Conservation (phyloP, 352 stramenopile genomes). For the Phytophthora hibernalis region DNA sequence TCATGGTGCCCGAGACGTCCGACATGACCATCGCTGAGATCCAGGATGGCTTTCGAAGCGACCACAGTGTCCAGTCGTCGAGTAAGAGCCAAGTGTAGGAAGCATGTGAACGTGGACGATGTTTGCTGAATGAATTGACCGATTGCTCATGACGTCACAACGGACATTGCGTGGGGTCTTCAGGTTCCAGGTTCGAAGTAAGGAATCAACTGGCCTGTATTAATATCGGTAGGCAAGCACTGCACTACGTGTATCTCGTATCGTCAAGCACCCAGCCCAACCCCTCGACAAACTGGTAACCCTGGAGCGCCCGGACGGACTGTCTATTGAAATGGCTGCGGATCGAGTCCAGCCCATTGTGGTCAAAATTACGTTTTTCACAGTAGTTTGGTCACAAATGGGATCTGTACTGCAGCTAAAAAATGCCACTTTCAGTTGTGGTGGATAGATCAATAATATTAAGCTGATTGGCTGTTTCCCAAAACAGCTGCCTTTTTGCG, state of each 20-base stretch:
- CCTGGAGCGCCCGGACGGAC: neutral
- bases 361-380: too few relatives aligned
- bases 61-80: conserved; percentile 11
- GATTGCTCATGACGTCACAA: conserved; percentile 8
- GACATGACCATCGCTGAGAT: conserved; percentile 72
- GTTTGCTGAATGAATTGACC: neutral
- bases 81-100: conserved; percentile 30
- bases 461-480: too few relatives aligned
- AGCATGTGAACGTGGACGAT: conserved; percentile 2
- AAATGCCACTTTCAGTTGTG: too few relatives aligned
- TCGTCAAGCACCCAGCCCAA: neutral
- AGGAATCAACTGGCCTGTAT: too few relatives aligned
- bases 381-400: too few relatives aligned
- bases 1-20: conserved; percentile 70
- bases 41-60: conserved; percentile 49
- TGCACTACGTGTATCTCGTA: too few relatives aligned
- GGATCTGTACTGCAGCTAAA: too few relatives aligned
- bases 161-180: too few relatives aligned
- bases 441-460: too few relatives aligned
- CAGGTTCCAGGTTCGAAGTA: too few relatives aligned
- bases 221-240: too few relatives aligned
- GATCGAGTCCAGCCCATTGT: neutral
- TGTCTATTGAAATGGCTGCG: conserved; percentile 5
- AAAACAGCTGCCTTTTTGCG: too few relatives aligned
- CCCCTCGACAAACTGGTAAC: conserved; percentile 6